Base-by-base conservation (phyloP, 1,284 basidiomycete species). In the Mycosarcoma maydis region DNA sequence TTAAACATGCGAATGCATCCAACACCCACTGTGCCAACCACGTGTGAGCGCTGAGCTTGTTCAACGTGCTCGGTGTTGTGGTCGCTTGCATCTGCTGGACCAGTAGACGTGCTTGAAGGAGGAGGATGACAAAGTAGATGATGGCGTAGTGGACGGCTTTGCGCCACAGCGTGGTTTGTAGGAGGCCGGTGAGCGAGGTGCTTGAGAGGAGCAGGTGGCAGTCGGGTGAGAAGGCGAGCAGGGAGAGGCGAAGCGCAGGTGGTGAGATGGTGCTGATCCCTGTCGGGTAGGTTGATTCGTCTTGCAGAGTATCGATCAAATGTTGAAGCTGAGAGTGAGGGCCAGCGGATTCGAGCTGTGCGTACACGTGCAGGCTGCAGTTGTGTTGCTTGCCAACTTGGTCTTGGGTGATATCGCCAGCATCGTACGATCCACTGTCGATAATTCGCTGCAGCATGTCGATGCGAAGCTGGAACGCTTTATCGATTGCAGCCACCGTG, bases 51-150 rank as follows among this genome's bases (percentile, higher is more conserved):
- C 71, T 71, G 6, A 82, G 52, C 32, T 77, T 75, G 0, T 60
- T 65, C 16, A 76, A 55, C 11, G 76, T 75, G 16, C 61, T 64
- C 1, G 78, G 78, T 4, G 75, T 77, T 5, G 55, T 59, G 6
- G 73, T 68, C 22, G 56, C 69, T 43, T 82, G 75, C 72, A 83
- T 79, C 68, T 83, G 82, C 29, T 76, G 48, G 2, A 82, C 80
- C 8, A 81, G 55, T 3, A 80, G 40, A 23, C 64, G 41, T 3
- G 77, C 61, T 29, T 82, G 68, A 6, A 73, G 9, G 6, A 66
- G 47, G 43, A 80, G 70, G 1, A 77, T 53, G 19, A 74, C 2
- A 4, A 72, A 73, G 24, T 80, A 71, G 36, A 77, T 20, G 26
- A 74, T 50, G 19, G 73, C 80, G 38, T 77, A 82, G 33, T 54